Conservation (phyloP, 2,329 filamentous ascomycete species). For the Leptographium wingfieldii region DNA sequence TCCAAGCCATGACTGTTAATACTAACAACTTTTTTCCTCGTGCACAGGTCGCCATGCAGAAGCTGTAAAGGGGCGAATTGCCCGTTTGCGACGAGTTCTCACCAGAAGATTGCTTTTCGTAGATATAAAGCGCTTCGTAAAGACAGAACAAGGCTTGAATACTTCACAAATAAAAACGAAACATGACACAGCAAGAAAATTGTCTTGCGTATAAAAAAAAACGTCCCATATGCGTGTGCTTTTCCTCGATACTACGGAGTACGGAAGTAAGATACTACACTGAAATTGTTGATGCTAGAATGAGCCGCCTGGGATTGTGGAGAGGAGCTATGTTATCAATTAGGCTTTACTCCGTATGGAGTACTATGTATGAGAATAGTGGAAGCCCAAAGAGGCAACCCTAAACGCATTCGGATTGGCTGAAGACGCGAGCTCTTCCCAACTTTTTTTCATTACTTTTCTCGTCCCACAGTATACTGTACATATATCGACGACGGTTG, state of each 20-base stretch:
- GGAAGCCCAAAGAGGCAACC: neutral
- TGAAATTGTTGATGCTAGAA: no score
- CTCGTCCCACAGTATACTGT: neutral
- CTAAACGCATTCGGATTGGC: neutral
- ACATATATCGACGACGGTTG: neutral
- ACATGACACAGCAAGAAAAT: neutral
- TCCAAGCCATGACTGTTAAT: conserved; percentile 18
- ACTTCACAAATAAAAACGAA: neutral
- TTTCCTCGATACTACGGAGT: no score
- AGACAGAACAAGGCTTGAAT: neutral
- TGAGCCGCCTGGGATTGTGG: neutral
- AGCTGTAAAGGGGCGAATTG: conserved; percentile 50
- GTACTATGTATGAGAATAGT: neutral
- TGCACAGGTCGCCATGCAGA: conserved; percentile 60
- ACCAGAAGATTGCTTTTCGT: neutral
- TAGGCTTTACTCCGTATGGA: no score
- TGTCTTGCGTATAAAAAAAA: neutral
- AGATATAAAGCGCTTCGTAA: neutral
- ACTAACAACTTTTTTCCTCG: neutral
- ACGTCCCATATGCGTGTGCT: neutral
- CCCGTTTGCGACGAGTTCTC: neutral
- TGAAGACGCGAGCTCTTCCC: neutral
- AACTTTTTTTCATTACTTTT: neutral
- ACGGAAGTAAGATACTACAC: no score
- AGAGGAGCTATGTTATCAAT: neutral